These are phyloP conservation scores for Pezizomycotina sp. DNA, from an alignment of 2,329 filamentous ascomycete genomes.

Conservation along the genomic window DNA sequence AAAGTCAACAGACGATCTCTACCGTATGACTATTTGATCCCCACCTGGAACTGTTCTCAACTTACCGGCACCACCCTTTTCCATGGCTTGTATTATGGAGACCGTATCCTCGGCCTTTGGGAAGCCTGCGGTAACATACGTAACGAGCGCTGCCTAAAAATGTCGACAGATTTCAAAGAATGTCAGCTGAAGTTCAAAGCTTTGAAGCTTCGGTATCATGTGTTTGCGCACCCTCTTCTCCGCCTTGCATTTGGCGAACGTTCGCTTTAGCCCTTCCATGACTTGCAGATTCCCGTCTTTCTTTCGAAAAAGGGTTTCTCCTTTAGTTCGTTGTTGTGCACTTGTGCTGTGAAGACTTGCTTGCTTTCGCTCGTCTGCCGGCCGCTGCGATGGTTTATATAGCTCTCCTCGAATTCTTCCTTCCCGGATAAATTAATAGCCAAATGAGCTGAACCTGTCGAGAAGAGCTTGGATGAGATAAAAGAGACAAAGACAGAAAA, in stretches of 20 bases:
- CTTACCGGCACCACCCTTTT: slow-evolving; percentile 78
- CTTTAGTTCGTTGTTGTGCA: no score
- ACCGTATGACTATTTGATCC: background rate
- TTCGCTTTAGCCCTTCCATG: slow-evolving; percentile 40
- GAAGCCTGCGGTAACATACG: slow-evolving; percentile 90
- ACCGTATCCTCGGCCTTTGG: slow-evolving; percentile 68
- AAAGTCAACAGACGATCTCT: slow-evolving; percentile 1
- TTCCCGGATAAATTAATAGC: no score
- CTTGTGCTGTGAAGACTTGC: no score
- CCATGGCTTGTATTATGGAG: slow-evolving; percentile 71
- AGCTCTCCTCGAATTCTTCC: no score
- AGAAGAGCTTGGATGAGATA: no score
- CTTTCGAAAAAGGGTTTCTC: no score
- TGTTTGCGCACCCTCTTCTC: slow-evolving; percentile 31
- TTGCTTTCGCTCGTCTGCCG: no score
- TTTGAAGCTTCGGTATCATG: background rate
- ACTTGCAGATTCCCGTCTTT: no score
- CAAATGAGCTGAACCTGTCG: no score
- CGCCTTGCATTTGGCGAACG: slow-evolving; percentile 41
- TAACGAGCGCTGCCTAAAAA: slow-evolving; percentile 61
- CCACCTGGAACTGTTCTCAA: slow-evolving; percentile 13
- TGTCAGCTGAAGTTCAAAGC: slow-evolving; percentile 12
- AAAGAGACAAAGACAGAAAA: no score
- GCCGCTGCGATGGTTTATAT: no score
- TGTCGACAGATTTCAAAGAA: no score